These are phyloP conservation scores for Linnemannia exigua DNA, from an alignment of 192 early-diverging fungal species.

Conservation along the genomic window DNA sequence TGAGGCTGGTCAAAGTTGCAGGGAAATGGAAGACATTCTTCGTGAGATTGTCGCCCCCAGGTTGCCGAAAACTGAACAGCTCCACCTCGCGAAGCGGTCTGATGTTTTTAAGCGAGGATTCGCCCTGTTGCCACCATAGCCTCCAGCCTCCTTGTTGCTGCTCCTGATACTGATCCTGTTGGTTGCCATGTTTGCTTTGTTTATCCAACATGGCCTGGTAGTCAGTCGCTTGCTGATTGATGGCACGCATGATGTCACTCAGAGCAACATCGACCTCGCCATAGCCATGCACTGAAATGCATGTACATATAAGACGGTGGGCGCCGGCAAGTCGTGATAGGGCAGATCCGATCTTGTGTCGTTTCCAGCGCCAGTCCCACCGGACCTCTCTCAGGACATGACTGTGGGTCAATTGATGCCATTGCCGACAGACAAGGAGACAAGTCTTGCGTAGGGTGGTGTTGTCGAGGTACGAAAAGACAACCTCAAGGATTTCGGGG, in stretches of 20 bases:
- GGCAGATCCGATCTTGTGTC: background rate
- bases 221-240: background rate
- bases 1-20: background rate
- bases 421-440: background rate
- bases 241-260: background rate
- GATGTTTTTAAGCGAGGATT: background rate
- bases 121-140: background rate
- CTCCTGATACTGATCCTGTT: too few species aligned
- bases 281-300: background rate
- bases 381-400: background rate
- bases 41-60: background rate
- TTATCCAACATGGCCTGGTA: background rate
- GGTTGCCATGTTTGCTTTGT: background rate
- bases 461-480: background rate
- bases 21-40: background rate
- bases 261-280: background rate
- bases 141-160: background rate
- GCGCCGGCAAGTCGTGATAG: background rate
- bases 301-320: background rate
- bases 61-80: background rate
- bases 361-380: slow-evolving; percentile 2
- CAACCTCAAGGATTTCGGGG: background rate
- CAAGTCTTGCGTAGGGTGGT: background rate
- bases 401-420: background rate
- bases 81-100: background rate